These are phyloP conservation scores for Lentinula guzmanii DNA, from an alignment of 768 basidiomycete species.

Conservation along the genomic window DNA sequence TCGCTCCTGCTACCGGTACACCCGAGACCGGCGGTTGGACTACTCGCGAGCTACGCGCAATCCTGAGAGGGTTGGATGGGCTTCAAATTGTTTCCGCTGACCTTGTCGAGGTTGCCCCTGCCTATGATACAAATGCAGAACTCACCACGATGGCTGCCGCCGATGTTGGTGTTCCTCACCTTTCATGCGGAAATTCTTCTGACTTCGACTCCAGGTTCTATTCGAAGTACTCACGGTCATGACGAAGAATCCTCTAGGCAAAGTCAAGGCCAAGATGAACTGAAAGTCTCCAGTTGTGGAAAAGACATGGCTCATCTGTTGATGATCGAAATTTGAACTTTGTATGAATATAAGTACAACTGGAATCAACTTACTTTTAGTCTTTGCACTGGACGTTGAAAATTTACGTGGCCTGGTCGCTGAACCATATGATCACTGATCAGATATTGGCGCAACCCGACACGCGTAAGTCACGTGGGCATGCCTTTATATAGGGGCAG, in stretches of 20 bases:
- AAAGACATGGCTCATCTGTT: too few relatives aligned
- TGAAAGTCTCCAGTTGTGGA: neutral
- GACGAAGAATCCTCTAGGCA: conserved; percentile 75
- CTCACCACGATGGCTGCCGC: conserved; percentile 61
- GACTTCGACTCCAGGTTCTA: conserved; percentile 40
- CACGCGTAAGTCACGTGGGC: neutral
- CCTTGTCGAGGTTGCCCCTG: conserved; percentile 81
- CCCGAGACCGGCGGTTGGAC: conserved; percentile 86
- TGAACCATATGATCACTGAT: too few relatives aligned
- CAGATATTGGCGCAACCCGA: neutral
- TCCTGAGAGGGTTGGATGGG: conserved; percentile 70
- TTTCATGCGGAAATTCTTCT: neutral
- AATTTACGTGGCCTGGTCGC: too few relatives aligned
- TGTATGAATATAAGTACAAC: too few relatives aligned
- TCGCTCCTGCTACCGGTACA: conserved; percentile 80
- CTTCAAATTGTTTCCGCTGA: conserved; percentile 76
- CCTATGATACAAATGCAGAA: conserved; percentile 67
- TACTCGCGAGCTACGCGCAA: conserved; percentile 73
- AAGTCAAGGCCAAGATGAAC: conserved; percentile 21
- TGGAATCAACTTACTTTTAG: too few relatives aligned
- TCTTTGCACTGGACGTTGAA: too few relatives aligned
- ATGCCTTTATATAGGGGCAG: neutral
- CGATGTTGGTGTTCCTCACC: conserved; percentile 20
- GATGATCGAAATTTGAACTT: too few relatives aligned
- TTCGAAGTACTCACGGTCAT: conserved; percentile 75